Base-by-base conservation (phyloP, 495 filamentous ascomycete species). In the Oidiodendron maius region DNA sequence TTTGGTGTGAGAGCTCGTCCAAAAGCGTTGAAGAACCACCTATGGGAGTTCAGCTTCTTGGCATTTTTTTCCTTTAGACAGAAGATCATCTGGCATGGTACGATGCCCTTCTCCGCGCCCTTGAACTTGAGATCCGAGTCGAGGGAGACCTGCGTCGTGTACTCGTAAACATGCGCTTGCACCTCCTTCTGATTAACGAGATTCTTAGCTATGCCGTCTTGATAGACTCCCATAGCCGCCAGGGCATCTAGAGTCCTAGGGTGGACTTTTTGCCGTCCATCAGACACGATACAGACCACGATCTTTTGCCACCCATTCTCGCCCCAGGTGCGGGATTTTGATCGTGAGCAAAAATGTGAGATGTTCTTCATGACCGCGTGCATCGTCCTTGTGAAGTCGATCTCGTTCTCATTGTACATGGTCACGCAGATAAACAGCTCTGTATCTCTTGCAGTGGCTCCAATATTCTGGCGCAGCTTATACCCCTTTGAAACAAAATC, bases 21-120 rank as follows among this genome's bases (percentile, higher is more conserved):
- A 52, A 99, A 96, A 2, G 91, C 94, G 63, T 99, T 97, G 71
- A 99, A 99, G 69, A 96, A 96, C 94, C 94, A 99, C 42, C 94
- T 82, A 69, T 99, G 94, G 4, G 89, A 95, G 70, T 99, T 99
- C 42, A 99, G 75, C 70, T 97, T 99, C 72, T 96, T 95, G 59
- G 83, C 75, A 64, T 99, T 99, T 68, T 95, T 89, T 62, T 99
- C 94, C 70, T 99, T 99, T 44, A 99, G 68, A 63, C 94, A 99
- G 63, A 99, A 97, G 50, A 99, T 89, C 71, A 97, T 91, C 68
- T 99, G 94, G 63, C 89, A 94, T 4, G 94, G 94, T n/a, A 96
- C 85, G 52, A 97, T 97, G 13, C 94, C 93, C 69, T 97, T 97
- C 69, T 99, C 94, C 3, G 93, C 94, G 26, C 94, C 94, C 73